Evolutionary conservation across 768 basidiomycete species (phyloP).

Genomic region (Phaffia australis): DNA sequence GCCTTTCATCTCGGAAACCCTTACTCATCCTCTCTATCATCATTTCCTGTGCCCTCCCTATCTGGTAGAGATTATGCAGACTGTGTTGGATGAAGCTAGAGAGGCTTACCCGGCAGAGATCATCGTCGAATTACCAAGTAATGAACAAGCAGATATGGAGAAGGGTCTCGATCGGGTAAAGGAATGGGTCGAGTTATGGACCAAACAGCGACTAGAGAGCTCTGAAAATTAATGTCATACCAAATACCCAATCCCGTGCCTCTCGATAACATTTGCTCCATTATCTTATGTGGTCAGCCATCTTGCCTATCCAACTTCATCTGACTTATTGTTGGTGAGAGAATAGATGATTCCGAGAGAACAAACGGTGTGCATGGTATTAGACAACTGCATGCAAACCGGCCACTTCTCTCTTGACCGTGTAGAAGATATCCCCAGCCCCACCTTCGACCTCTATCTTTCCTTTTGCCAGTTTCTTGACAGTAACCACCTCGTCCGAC

Average conservation of each 20-base stretch:
- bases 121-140: slow-evolving; percentile 68
- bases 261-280: neutral
- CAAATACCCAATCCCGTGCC: no score
- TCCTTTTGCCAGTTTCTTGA: slow-evolving; percentile 74
- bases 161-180: slow-evolving; percentile 75
- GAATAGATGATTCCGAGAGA: neutral
- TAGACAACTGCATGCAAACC: slow-evolving; percentile 71
- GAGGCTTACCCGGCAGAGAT: slow-evolving; percentile 76
- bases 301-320: neutral
- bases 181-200: slow-evolving; percentile 77
- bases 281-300: neutral
- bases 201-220: neutral
- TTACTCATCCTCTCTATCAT: neutral
- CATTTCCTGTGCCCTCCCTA: neutral
- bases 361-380: neutral
- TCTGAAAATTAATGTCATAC: no score
- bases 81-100: slow-evolving; percentile 76
- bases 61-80: slow-evolving; percentile 73
- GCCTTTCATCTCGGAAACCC: neutral
- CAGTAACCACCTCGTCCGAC: slow-evolving; percentile 50
- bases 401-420: slow-evolving; percentile 80
- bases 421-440: slow-evolving; percentile 78
- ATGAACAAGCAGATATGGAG: slow-evolving; percentile 63
- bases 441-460: slow-evolving; percentile 81
- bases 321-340: neutral